Percentiles rank a stretch among this genome's conserved stretches.
Evolutionary conservation across 2,329 filamentous ascomycete species (phyloP).

Genomic region (Cercospora sojina): DNA sequence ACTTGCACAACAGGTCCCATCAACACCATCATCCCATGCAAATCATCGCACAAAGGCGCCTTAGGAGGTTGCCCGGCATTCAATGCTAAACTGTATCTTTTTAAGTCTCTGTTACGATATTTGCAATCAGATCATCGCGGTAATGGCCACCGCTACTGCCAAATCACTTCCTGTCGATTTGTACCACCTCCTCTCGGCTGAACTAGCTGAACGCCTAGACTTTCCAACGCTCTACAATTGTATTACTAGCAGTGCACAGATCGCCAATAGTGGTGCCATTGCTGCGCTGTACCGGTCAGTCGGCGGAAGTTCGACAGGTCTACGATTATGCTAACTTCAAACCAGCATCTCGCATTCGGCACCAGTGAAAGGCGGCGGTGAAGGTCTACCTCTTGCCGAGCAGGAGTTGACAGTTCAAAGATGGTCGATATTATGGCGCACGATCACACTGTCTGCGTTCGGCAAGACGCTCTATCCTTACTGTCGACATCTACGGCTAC

Average conservation of each 20-base stretch:
- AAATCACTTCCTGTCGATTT: conserved; percentile 57
- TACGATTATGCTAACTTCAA: neutral
- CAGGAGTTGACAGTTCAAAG: conserved; percentile 52
- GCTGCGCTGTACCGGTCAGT: conserved; percentile 62
- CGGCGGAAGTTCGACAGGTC: neutral
- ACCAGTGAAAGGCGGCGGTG: conserved; percentile 48
- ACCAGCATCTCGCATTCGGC: conserved; percentile 47
- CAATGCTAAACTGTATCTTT: neutral
- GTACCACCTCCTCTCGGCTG: conserved; percentile 60
- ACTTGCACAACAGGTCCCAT: conserved; percentile 10
- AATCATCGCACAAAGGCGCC: neutral
- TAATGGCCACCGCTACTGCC: conserved; percentile 18
- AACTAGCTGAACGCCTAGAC: conserved; percentile 56
- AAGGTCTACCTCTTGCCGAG: conserved; percentile 42
- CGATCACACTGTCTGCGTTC: conserved; percentile 65
- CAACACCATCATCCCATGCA: conserved; percentile 6
- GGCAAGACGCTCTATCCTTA: conserved; percentile 66
- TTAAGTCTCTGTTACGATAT: neutral
- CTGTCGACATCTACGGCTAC: conserved; percentile 63
- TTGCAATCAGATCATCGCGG: neutral
- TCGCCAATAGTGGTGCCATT: conserved; percentile 59
- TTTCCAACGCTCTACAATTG: conserved; percentile 62
- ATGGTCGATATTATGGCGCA: conserved; percentile 66
- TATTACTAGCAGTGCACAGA: conserved; percentile 54
- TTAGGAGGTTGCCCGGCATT: neutral